Evolutionary conservation across 108 stramenopile species (phyloP).

Genomic region (Pseudonitzschia multiseries): DNA sequence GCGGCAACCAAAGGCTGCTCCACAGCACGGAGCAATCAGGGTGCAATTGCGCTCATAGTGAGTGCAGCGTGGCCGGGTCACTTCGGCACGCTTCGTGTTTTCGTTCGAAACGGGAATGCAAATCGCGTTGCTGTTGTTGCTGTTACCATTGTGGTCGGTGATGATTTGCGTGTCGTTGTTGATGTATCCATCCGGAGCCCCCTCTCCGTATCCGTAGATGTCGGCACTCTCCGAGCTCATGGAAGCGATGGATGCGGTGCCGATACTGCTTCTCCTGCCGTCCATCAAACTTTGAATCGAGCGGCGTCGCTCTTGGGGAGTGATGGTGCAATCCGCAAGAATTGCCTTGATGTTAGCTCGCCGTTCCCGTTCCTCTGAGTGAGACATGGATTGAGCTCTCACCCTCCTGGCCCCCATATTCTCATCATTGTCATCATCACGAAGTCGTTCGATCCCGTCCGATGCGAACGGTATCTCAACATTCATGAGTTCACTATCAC

Average conservation of each 20-base stretch:
- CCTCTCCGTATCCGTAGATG: slow-evolving; percentile 34
- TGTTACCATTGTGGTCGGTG: not conserved
- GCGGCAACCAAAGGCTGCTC: slow-evolving; percentile 84
- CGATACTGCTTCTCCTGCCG: slow-evolving; percentile 54
- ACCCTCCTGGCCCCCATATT: not conserved
- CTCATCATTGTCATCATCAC: not conserved
- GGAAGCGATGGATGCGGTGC: slow-evolving; percentile 29
- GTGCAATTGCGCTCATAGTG: slow-evolving; percentile 86
- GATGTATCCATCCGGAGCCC: slow-evolving; percentile 15
- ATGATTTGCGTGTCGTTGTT: not conserved
- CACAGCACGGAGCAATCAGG: slow-evolving; percentile 83
- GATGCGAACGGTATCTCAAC: not conserved
- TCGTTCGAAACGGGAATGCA: slow-evolving; percentile 38
- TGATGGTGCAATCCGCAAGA: slow-evolving; percentile 59
- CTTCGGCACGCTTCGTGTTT: slow-evolving; percentile 50
- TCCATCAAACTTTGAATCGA: slow-evolving; percentile 87
- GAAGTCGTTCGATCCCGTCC: slow-evolving; percentile 8
- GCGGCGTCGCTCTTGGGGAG: slow-evolving; percentile 60
- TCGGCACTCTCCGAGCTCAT: slow-evolving; percentile 14
- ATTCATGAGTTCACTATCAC: slow-evolving; percentile 9
- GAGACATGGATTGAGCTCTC: slow-evolving; percentile 39
- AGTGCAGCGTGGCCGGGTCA: slow-evolving; percentile 67
- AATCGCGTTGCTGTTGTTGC: not conserved
- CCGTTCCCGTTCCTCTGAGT: slow-evolving; percentile 60
- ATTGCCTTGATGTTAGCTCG: slow-evolving; percentile 82